Base-by-base conservation (phyloP, 306 rosid species). In the Malus asiatica region DNA sequence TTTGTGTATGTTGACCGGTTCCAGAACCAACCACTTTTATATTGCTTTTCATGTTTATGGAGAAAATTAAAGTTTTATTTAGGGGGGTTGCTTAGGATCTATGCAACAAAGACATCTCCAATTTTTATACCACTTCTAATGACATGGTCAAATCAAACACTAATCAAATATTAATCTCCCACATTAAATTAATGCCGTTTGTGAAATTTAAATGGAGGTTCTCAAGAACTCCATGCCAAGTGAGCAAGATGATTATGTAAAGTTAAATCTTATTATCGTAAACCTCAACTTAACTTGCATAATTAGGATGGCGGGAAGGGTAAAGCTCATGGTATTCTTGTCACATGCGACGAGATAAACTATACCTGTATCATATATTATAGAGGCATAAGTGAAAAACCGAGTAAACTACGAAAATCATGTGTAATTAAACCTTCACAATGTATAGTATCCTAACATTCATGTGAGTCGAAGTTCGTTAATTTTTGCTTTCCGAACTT, bases 1-100 rank as follows among this genome's bases (percentile, higher is more conserved):
- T 78, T 83, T 82, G 66, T 86, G 83, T 52, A 79, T 58, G 89
- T 88, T 89, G 97, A 90, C 89, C 81, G 13, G 42, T 78, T 86
- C 95, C 86, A 59, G 78, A 86, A 23, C 88, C 88, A 83, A 78
- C 87, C 15, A 89, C 87, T 78, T 83, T 77, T 38, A 42, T 60
- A 76, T 64, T 57, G 65, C 51, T 74, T 80, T 67, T 62, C 11
- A 14, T 79, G 63, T 64, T 32, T 1, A 66, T 55, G 75, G 76
- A 73, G 78, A 73, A 79, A 66, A 79, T 67, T 48, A 64, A 22
- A 65, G 75, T 82, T 55, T 32, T 15, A 15, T 85, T 55, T 32
- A 4, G 5, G 8, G 52, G 67, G 84, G 80, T 85, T 85, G 93
- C 97, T 89, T 88, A 3, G 83, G 61, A 76, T 79, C 86, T 75